phyloP scores from a whole-genome alignment of 768 basidiomycete genomes.

The Pholiota microspora region DNA sequence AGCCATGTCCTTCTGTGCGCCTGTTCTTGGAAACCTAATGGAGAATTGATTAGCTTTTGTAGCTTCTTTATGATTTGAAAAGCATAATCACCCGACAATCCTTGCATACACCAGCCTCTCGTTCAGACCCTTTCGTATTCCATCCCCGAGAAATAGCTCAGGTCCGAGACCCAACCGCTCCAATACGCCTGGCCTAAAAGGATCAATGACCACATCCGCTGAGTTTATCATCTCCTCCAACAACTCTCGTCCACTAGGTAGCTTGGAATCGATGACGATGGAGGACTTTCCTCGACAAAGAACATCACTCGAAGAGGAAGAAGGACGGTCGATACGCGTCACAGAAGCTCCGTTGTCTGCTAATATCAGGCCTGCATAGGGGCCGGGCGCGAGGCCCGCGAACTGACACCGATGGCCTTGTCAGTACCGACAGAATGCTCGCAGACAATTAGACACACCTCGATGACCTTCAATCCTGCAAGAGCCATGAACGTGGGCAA shows the following conservation, averaged over 20 bases:
- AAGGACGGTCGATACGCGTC: conserved; percentile 69
- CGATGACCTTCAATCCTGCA: conserved; percentile 48
- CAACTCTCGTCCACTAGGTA: conserved; percentile 50
- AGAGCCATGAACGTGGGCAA: conserved; percentile 39
- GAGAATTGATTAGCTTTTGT: background rate
- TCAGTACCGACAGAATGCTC: background rate
- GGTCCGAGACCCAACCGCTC: conserved; percentile 78
- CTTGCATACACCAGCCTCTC: conserved; percentile 70
- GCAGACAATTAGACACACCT: conserved; percentile 27
- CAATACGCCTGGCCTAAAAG: conserved; percentile 81
- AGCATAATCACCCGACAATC: conserved; percentile 58
- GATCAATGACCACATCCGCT: conserved; percentile 83
- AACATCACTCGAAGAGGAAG: conserved; percentile 41
- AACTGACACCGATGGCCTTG: conserved; percentile 43
- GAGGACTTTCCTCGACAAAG: conserved; percentile 77
- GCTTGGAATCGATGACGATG: conserved; percentile 68
- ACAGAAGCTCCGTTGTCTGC: conserved; percentile 81
- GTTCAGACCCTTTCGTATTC: conserved; percentile 49
- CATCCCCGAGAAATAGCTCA: conserved; percentile 60
- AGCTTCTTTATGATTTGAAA: background rate
- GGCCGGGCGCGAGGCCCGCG: conserved; percentile 79
- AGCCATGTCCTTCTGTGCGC: conserved; percentile 73
- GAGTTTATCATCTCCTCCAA: conserved; percentile 55
- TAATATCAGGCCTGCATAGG: conserved; percentile 74
- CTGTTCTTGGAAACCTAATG: conserved; percentile 60